Conservation (phyloP, 176 grass and related monocot species). For the Phoenix dactylifera region DNA sequence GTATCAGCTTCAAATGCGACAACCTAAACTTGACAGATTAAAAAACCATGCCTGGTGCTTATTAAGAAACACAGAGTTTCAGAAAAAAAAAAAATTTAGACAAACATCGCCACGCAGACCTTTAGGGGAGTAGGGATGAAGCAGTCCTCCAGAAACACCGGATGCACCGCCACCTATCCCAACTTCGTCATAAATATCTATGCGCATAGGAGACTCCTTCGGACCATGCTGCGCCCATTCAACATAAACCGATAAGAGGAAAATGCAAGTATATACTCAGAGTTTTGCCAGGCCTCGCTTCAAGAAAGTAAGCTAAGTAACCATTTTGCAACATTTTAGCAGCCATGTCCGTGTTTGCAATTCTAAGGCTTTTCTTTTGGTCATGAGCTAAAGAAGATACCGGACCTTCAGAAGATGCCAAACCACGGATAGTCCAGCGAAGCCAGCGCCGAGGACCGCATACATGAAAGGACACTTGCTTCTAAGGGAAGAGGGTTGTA, state of each 20-base stretch:
- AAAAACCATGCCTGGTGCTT: too few relatives aligned
- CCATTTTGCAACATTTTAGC: too few relatives aligned
- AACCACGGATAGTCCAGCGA: constrained; percentile 74
- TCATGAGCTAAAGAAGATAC: neutral
- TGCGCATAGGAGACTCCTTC: constrained; percentile 35
- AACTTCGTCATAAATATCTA: constrained; percentile 86
- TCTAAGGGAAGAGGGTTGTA: neutral
- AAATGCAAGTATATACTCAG: too few relatives aligned
- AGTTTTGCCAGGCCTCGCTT: too few relatives aligned
- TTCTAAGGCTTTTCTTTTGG: too few relatives aligned
- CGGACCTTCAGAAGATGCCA: constrained; percentile 91
- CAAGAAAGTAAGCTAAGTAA: too few relatives aligned
- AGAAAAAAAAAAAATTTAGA: neutral
- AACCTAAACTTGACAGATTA: too few relatives aligned
- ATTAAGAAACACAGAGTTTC: neutral
- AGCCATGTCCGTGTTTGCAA: too few relatives aligned
- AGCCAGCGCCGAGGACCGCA: constrained; percentile 75
- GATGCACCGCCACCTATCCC: constrained; percentile 83
- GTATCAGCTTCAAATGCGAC: too few relatives aligned
- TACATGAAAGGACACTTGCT: constrained; percentile 37
- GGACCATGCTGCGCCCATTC: constrained; percentile 41
- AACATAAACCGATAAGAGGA: too few relatives aligned
- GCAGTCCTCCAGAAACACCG: constrained; percentile 66
- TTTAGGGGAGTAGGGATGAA: constrained; percentile 88
- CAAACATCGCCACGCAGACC: constrained; percentile 24